Evolutionary conservation across 2,329 filamentous ascomycete genomes (phyloP), one percentile per base, ranked within the genome.

Genomic region (Penicillium brevicompactum): DNA sequence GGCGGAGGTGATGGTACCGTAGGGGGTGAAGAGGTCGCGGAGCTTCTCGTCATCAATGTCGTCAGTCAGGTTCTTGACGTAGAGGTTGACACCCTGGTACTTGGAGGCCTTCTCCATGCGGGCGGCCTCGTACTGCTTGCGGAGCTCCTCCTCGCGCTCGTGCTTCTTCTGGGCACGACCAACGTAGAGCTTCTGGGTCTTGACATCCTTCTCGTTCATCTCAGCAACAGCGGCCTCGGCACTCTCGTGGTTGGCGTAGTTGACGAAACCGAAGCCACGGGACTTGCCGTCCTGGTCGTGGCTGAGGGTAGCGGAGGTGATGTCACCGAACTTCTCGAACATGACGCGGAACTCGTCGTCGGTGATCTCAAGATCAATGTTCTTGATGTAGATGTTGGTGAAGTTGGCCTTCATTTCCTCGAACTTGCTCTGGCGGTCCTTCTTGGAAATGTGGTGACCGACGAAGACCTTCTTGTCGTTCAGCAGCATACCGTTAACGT

Each of bases 321-420:
- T 94, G 55, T 95, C 89, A 66, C 94, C 94, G 71, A 86, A 96
- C 78, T 87, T 87, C 83, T 94, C 90, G 70, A 99, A 97, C 48
- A 97, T 83, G 60, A 88, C 84, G 68, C 92, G 91, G 87, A 99
- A 97, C 74, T 97, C 89, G 8, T 97, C 92, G 59, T 99, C 94
- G 56, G 86, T 89, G 62, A 88, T 90, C 46, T 97, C 93, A 34
- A 80, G 71, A 69, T 87, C 86, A 68, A 99, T 89, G 82, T 99
- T 99, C 88, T 99, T 99, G 82, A 99, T 91, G 81, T 99, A 99
- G 78, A 99, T 88, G 78, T 99, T 99, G 83, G 94, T 99, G 85
- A 95, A 99, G 85, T 99, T 99, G 78, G 94, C 94, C 88, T 99
- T 99, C 93, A 99, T 99, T 85, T 99, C 94, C 83, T 99, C 94